Percentiles rank a stretch among this genome's conserved stretches.
Conservation (phyloP, 345 rosid species). For the Ceriops decandra region DNA sequence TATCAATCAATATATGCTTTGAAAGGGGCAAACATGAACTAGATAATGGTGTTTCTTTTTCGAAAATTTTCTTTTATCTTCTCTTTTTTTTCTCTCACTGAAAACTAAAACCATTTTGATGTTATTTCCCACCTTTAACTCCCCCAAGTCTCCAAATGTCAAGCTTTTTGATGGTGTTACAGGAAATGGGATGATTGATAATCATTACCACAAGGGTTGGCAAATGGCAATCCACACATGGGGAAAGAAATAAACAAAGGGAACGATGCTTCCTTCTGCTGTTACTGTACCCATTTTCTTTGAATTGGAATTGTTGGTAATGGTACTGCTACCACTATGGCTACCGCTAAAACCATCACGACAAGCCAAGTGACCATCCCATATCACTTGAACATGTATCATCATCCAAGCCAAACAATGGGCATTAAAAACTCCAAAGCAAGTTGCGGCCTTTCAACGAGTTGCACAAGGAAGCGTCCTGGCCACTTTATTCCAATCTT, state of each 20-base stretch:
- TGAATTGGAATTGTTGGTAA: too few relatives aligned
- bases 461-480: conserved; percentile 26
- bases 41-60: not conserved
- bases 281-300: too few relatives aligned
- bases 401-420: conserved; percentile 9
- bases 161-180: not conserved
- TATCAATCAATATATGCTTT: too few relatives aligned
- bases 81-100: too few relatives aligned
- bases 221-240: too few relatives aligned
- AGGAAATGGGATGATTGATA: not conserved
- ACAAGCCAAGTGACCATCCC: too few relatives aligned
- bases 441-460: conserved; percentile 23
- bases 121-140: not conserved
- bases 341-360: too few relatives aligned
- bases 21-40: not conserved
- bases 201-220: not conserved
- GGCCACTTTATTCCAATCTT: conserved; percentile 26
- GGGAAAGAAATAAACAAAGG: too few relatives aligned
- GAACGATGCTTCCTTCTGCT: too few relatives aligned
- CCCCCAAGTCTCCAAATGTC: not conserved
- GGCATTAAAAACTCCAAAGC: conserved; percentile 10
- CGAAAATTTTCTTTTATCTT: too few relatives aligned
- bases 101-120: not conserved
- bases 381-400: not conserved
- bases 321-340: too few relatives aligned